Base-by-base conservation (phyloP, 2,329 filamentous ascomycete species). In the Hypoxylon rubiginosum region DNA sequence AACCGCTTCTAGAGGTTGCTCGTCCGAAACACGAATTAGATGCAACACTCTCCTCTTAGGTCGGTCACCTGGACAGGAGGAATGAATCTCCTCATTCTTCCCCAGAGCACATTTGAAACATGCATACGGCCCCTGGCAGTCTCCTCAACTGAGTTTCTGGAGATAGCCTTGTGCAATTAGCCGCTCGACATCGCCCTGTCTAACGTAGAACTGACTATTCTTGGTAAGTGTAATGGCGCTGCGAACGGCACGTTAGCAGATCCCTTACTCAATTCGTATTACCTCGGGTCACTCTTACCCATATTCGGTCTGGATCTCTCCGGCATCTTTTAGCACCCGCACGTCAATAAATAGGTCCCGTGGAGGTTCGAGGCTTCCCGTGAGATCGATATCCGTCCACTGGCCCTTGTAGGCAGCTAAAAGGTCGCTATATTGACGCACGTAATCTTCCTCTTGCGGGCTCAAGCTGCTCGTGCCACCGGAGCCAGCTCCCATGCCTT, bases 241-340 rank as follows among this genome's bases (percentile, higher is more conserved):
- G 72, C 34, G 48, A 52, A 8, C n/a, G 60, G 69, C 52, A 62
- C 71, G 75, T 70, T 70, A 77, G 74, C 71, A 65, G 43, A 45
- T 24, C 55, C 32, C 39, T 39, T 51, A 17, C 11, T 28, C 54
- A 49, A 32, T 30, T 3, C 6, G 6, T 28, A 30, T 30, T 9
- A 17, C n/a, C 39, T 43, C n/a, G 9, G 45, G 32, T 45, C 32
- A 46, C 45, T 58, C 90, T 79, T 85, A 97, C 92, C 96, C 96
- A 77, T 99, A 99, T 84, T 99, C 97, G 0, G 96, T 99, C 82
- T 99, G 95, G 70, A 99, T 97, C 83, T 99, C 96, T 4, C 97
- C 96, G 1, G 95, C 96, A 82, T 99, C 96, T 78, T 96, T 97
- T 69, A 99, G 82, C 52, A 99, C 96, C 50, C 96, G 86, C 36